A percentile compares a stretch with the other conserved stretches of the same genome.
phyloP scores from a whole-genome alignment of 331 rosid genomes.

The Quercus phellos region DNA sequence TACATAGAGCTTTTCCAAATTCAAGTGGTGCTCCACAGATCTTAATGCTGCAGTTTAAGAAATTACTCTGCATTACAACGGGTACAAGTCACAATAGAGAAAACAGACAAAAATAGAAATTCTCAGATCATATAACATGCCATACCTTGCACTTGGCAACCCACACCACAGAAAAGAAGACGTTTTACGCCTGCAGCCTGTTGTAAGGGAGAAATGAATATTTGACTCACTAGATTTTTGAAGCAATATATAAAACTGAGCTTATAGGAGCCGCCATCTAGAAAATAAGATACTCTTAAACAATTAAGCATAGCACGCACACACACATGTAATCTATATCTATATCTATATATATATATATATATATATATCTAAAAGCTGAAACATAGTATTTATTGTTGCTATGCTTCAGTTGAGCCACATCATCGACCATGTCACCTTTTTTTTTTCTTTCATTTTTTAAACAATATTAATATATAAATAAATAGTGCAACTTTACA shows the following conservation, averaged over 20 bases:
- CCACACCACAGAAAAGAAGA: conserved; percentile 97
- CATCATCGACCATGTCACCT: too few species aligned
- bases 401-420: too few species aligned
- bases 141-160: conserved; percentile 97
- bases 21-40: conserved; percentile 83
- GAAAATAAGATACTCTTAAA: neutral
- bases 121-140: conserved; percentile 9
- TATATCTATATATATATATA: too few species aligned
- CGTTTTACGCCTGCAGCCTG: conserved; percentile 95
- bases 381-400: too few species aligned
- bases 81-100: conserved; percentile 70
- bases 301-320: neutral
- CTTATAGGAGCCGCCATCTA: neutral
- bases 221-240: neutral
- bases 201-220: conserved; percentile 14
- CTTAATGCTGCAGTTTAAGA: conserved; percentile 95
- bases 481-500: too few species aligned
- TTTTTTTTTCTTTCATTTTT: too few species aligned
- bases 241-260: neutral
- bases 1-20: conserved; percentile 93
- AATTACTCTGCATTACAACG: conserved; percentile 92
- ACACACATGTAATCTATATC: too few species aligned
- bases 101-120: conserved; percentile 17
- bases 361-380: too few species aligned
- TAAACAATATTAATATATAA: too few species aligned